Conservation (phyloP, 208 protist genomes). For the Lotmaria passim region DNA sequence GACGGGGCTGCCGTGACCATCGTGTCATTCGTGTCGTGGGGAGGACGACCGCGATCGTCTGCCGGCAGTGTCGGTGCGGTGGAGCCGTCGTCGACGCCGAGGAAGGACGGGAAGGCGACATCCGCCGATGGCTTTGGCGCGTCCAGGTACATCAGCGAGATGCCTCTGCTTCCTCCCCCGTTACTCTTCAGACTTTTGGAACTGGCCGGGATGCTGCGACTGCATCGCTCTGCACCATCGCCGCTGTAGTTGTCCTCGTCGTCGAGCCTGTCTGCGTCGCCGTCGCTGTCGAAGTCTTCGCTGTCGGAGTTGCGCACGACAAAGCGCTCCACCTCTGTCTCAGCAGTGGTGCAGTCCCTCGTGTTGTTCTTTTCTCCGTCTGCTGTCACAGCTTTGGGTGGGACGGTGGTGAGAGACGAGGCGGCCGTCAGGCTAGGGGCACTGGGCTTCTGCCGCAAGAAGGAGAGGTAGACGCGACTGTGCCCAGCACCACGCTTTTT, state of each 20-base stretch:
- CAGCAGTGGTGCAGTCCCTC: no score
- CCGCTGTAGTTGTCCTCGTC: background rate
- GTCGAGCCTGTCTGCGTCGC: background rate
- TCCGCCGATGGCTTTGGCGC: background rate
- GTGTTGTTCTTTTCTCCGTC: background rate
- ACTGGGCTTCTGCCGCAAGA: slow-evolving; percentile 15
- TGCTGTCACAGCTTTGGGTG: background rate
- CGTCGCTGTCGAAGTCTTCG: slow-evolving; percentile 28
- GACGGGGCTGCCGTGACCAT: background rate
- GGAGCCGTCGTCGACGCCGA: slow-evolving; percentile 1
- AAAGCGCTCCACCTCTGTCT: slow-evolving; percentile 12
- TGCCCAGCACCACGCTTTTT: background rate
- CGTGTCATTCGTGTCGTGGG: background rate
- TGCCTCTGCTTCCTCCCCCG: background rate
- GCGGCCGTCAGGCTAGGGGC: background rate
- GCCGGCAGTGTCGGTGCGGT: background rate
- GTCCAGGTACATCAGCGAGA: slow-evolving; percentile 10
- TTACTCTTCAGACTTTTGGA: background rate
- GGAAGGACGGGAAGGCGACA: slow-evolving; percentile 2
- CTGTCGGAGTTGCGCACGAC: slow-evolving; percentile 21
- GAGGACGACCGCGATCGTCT: no score
- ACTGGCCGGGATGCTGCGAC: background rate
- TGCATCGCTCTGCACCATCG: background rate
- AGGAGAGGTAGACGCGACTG: slow-evolving; percentile 29
- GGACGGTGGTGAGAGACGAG: background rate